phyloP scores from a whole-genome alignment of 768 basidiomycete genomes.

The Lactarius hatsudake region DNA sequence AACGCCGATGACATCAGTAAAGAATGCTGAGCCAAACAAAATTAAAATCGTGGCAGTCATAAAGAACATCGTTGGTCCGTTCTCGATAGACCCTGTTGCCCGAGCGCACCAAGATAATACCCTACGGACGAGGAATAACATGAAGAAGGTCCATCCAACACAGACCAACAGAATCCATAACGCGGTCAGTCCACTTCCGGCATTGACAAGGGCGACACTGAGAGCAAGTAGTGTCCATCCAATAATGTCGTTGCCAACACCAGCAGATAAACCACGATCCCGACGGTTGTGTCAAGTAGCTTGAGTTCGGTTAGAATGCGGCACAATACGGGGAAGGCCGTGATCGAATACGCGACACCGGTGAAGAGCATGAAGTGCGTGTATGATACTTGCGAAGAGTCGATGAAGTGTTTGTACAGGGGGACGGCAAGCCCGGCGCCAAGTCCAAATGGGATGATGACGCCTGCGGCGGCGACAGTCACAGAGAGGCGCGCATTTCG shows the following conservation, averaged over 20 bases:
- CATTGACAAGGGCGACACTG: conserved; percentile 89
- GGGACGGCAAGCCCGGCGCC: conserved; percentile 70
- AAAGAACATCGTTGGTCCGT: conserved; percentile 82
- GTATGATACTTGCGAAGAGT: conserved; percentile 57
- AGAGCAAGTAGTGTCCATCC: conserved; percentile 84
- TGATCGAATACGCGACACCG: conserved; percentile 87
- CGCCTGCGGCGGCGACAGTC: conserved; percentile 77
- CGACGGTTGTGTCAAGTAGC: conserved; percentile 87
- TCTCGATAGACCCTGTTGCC: conserved; percentile 75
- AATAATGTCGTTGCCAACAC: conserved; percentile 81
- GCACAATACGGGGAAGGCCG: conserved; percentile 83
- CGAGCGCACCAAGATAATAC: conserved; percentile 70
- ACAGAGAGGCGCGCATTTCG: conserved; percentile 68
- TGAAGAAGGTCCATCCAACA: conserved; percentile 75
- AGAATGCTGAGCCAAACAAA: conserved; percentile 84
- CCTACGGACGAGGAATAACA: conserved; percentile 64
- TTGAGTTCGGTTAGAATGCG: conserved; percentile 89
- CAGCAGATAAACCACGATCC: conserved; percentile 92
- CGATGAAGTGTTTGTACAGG: conserved; percentile 73
- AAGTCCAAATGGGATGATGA: conserved; percentile 83
- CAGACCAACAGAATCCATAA: conserved; percentile 81
- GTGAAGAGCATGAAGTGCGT: conserved; percentile 94
- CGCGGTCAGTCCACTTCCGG: conserved; percentile 76
- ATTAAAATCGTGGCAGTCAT: conserved; percentile 83
- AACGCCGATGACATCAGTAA: conserved; percentile 91